Base-by-base conservation (phyloP, 306 rosid species). In the Prunus armeniaca region DNA sequence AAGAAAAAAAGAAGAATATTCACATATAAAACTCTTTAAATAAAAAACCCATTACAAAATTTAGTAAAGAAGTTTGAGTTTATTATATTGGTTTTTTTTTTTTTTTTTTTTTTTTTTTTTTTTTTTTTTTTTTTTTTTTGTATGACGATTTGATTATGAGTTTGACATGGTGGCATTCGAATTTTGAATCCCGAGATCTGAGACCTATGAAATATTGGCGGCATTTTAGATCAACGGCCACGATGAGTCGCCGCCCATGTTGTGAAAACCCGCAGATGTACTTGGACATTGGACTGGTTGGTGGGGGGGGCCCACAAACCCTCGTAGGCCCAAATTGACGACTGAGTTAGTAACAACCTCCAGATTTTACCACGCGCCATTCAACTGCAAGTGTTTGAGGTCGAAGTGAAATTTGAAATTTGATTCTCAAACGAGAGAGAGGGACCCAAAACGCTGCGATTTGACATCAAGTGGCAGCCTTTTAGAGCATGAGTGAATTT, bases 211-310 rank as follows among this genome's bases (percentile, higher is more conserved):
- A 1, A 17, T 14, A 51, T 65, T 12, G 77, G 77, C 86, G 75
- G 71, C 83, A 38, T 71, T 65, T 34, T 3, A 34, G 2, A 43
- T 9, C 30, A 10, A 70, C 61, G 75, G 80, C 51, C 52, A 18
- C 3, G 78, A 78, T 69, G 47, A 9, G 9, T 28, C 15, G 75
- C 80, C 54, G 24, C 34, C 78, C 65, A 49, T 47, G 65, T 5
- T 18, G 75, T 71, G 60, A 76, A 82, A 82, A 71, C 38, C 69
- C 80, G 86, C 79, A 47, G 41, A 69, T 67, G 84, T 49, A 64
- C 13, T 45, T 62, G 52, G 82, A 85, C 76, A 50, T 46, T 55
- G 5, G 47, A 61, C 12, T 43, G 72, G 38, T 9, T 5, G 3
- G 58, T 11, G 1, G 60, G 22, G 22, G 4, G 61, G 69, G 41